These are phyloP conservation scores for Rhizopogon sp. DNA, from an alignment of 768 basidiomycete genomes.

Conservation along the genomic window DNA sequence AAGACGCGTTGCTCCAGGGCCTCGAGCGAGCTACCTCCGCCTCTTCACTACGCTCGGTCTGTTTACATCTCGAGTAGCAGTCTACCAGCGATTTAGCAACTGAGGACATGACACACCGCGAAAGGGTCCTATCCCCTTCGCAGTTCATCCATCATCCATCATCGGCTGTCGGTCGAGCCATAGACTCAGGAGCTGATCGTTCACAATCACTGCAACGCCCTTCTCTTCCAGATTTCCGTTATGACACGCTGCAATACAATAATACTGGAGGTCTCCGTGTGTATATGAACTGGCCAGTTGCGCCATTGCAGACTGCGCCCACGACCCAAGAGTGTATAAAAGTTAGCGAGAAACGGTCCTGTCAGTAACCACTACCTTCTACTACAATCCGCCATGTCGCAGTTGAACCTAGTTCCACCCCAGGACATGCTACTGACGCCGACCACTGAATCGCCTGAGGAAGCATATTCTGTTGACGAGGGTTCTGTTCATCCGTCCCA, in stretches of 20 bases:
- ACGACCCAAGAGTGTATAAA: background rate
- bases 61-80: background rate
- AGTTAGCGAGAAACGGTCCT: background rate
- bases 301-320: background rate
- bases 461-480: background rate
- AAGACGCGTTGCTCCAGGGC: background rate
- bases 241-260: background rate
- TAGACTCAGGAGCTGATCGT: background rate
- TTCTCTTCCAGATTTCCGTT: background rate
- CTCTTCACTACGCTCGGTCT: background rate
- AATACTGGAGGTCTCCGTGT: background rate
- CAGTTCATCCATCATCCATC: background rate
- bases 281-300: background rate
- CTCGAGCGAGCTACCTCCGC: background rate
- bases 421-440: background rate
- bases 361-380: background rate
- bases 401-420: background rate
- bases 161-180: background rate
- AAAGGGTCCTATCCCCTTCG: background rate
- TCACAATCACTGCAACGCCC: background rate
- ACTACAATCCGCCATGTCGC: background rate
- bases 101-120: background rate
- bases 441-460: background rate
- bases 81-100: background rate
- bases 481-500: conserved; percentile 2